These are phyloP conservation scores for Apophysomyces variabilis DNA, from an alignment of 371 early-diverging fungal genomes.

Conservation along the genomic window DNA sequence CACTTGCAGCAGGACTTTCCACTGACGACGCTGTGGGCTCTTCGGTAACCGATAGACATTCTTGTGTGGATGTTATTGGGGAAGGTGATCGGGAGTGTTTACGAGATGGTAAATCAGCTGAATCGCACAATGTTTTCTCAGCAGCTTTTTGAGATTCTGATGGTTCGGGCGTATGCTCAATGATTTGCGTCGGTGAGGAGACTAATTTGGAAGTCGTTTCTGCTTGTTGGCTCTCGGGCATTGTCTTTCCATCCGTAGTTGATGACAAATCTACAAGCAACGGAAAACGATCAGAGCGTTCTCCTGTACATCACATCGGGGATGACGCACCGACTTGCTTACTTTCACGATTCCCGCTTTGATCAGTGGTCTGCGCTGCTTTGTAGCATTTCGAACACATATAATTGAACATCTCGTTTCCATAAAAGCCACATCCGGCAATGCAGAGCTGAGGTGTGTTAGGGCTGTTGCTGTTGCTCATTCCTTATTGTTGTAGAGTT, in stretches of 20 bases:
- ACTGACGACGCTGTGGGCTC: neutral
- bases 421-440: constrained; percentile 73
- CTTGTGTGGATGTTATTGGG: constrained; percentile 15
- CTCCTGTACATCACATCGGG: neutral
- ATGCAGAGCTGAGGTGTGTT: constrained; percentile 58
- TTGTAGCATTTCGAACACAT: constrained; percentile 88
- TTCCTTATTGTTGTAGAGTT: neutral
- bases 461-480: constrained; percentile 38
- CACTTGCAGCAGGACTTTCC: constrained; percentile 23
- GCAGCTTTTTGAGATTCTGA: constrained; percentile 5
- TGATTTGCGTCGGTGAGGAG: neutral
- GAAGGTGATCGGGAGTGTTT: constrained; percentile 44
- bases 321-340: constrained; percentile 20
- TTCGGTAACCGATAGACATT: neutral
- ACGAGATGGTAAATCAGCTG: constrained; percentile 17
- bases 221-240: neutral
- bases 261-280: neutral
- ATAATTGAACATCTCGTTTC: constrained; percentile 61
- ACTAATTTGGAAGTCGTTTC: neutral
- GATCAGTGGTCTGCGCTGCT: constrained; percentile 25
- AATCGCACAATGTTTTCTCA: neutral
- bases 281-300: neutral
- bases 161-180: neutral
- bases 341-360: constrained; percentile 40
- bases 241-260: neutral